These are phyloP conservation scores for Kwoniella mangroviensis DNA, from an alignment of 768 basidiomycete genomes.

Conservation along the genomic window DNA sequence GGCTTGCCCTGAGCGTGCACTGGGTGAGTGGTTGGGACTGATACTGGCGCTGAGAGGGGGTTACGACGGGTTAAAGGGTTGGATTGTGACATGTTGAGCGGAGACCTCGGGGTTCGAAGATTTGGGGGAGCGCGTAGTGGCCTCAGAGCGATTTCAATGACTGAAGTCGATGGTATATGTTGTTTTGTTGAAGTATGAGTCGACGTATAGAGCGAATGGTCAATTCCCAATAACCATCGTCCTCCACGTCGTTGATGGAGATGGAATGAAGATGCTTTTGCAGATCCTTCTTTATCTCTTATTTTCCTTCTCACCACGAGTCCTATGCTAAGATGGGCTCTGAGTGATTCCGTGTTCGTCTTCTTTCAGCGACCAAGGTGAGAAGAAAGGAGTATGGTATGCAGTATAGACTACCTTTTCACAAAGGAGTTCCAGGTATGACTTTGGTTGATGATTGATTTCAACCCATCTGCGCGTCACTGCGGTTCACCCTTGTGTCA, in stretches of 20 bases:
- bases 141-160: no score
- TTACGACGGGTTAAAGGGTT: slow-evolving; percentile 16
- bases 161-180: background rate
- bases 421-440: background rate
- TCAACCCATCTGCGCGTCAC: no score
- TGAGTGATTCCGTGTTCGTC: background rate
- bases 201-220: background rate
- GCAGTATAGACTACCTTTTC: background rate
- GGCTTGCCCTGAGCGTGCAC: slow-evolving; percentile 6
- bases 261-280: background rate
- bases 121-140: background rate
- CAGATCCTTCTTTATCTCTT: background rate
- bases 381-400: background rate
- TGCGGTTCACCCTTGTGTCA: no score
- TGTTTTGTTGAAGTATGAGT: background rate
- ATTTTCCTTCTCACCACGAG: background rate
- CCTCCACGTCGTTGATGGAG: background rate
- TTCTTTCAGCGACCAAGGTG: background rate
- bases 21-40: slow-evolving; percentile 6
- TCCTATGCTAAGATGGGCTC: background rate
- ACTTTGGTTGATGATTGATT: no score
- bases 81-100: slow-evolving; percentile 1
- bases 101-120: background rate
- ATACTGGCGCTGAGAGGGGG: slow-evolving; percentile 11
- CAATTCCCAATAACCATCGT: background rate